Evolutionary conservation across 306 rosid species (phyloP), one percentile per base, ranked within the genome.

Genomic region (Leucaena leucocephala): DNA sequence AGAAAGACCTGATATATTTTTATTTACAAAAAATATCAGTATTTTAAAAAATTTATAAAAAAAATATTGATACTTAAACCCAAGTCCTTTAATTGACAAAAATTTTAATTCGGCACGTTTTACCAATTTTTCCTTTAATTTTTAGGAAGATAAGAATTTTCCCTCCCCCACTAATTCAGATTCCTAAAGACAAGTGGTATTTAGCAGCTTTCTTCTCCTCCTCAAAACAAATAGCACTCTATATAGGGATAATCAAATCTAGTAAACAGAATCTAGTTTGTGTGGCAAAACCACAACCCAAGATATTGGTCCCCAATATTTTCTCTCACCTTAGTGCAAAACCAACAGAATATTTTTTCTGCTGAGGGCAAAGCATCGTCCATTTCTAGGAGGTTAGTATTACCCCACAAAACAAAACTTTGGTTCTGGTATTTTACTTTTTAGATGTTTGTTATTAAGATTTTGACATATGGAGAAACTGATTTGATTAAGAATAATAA

Each of bases 221-320:
- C 35, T 17, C 71, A 42, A 42, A 78, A 61, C 73, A 44, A 80
- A 77, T 27, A 76, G 39, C 79, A 75, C 57, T 45, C 38, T 74
- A 71, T 62, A 69, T 19, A 43, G 67, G 73, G 73, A 66, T 59
- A 68, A 77, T 77, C 16, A 77, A 81, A 62, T 81, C 74, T 77
- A 81, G 46, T 81, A 77, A 81, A 81, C 71, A 81, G 75, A 61
- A 21, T 61, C 33, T 38, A 27, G 58, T 48, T 79, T 72, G 16
- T 44, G 57, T 68, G 78, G 83, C 83, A 73, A 35, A 44, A 72
- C 62, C 14, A 22, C 50, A 27, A 43, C 43, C 27, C 22, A 21
- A 22, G 36, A 57, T 33, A 39, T 44, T 45, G 67, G 43, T 42
- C 36, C 34, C 34, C 14, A 22, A 76, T 43, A 46, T 46, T 76